Conservation (phyloP, 2,329 filamentous ascomycete genomes). For the Exophiala sideris region DNA sequence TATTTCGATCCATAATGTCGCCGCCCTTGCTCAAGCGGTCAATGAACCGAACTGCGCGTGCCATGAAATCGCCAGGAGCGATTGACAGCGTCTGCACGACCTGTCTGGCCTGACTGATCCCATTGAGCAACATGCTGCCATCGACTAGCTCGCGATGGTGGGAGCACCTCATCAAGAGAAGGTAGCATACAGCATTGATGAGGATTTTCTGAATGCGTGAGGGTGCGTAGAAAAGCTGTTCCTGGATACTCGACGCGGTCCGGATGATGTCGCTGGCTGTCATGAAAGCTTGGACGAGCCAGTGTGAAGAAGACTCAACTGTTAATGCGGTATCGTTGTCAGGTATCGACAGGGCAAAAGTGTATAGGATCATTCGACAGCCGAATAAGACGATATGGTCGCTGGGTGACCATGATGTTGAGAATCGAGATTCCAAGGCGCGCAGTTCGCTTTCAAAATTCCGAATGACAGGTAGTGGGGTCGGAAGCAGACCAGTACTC, state of each 20-base stretch:
- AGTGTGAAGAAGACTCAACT: neutral
- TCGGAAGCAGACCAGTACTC: neutral
- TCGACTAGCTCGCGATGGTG: neutral
- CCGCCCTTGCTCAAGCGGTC: neutral
- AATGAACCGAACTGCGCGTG: neutral
- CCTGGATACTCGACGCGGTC: neutral
- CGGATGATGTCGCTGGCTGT: neutral
- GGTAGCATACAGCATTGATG: neutral
- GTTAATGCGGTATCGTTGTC: neutral
- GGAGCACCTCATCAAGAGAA: neutral
- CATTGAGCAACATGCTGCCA: neutral
- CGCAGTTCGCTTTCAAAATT: neutral
- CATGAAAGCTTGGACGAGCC: neutral
- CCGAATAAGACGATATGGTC: neutral
- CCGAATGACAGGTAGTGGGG: neutral
- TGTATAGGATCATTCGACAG: conserved; percentile 1
- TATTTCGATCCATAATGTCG: neutral
- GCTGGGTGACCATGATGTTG: neutral
- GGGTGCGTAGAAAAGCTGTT: neutral
- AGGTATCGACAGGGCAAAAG: neutral
- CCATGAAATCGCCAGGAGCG: neutral
- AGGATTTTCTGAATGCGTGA: neutral
- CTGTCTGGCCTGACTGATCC: neutral
- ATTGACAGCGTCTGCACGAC: neutral
- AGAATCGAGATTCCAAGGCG: neutral